Base-by-base conservation (phyloP, 495 filamentous ascomycete genomes). In the Glarea lozoyensis region DNA sequence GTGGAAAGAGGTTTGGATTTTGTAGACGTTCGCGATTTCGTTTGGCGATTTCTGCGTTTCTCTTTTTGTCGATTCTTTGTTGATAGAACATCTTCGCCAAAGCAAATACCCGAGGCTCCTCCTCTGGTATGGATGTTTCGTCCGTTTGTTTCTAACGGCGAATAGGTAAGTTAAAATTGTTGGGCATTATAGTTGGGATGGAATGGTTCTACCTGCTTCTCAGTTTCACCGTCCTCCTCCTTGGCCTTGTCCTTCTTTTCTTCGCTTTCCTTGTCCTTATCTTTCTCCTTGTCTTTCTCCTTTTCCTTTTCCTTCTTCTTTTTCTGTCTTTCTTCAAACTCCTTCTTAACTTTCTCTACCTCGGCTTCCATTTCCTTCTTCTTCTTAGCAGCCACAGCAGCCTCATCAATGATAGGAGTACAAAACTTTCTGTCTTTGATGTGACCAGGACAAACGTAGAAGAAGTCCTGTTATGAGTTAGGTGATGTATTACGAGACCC, bases 21-120 rank as follows among this genome's bases (percentile, higher is more conserved):
- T 73, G 82, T 52, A 97, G 52, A 19, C 88, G 73, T 55, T 94
- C 86, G 19, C 80, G 74, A 57, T 90, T 94, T 22, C 85, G 72
- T 58, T 80, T 90, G 20, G 86, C 80, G 37, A 84, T 72, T 58
- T 94, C 88, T 11, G 74, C 75, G 58, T 84, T 84, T 37, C 83
- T 75, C 57, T 86, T 79, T 43, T 79, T 79, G 53, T 87, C 81
- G 38, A 94, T 55, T 15, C 90, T 80, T 63, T 82, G 84, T 44
- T 93, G 85, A 58, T 86, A 92, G 58, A 97, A 92, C 22, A 77
- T 78, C 57, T 82, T 89, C 50, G 93, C 84, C 51, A 98, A 65
- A 46, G 82, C 73, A 63, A 93, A 98, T 23, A 95, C 69, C 42
- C 92, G 72, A 35, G 88, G 86, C 50, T 78, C 77, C 41, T 76